These are phyloP conservation scores for Neonectria coccinea DNA, from an alignment of 2,329 filamentous ascomycete species.

Conservation along the genomic window DNA sequence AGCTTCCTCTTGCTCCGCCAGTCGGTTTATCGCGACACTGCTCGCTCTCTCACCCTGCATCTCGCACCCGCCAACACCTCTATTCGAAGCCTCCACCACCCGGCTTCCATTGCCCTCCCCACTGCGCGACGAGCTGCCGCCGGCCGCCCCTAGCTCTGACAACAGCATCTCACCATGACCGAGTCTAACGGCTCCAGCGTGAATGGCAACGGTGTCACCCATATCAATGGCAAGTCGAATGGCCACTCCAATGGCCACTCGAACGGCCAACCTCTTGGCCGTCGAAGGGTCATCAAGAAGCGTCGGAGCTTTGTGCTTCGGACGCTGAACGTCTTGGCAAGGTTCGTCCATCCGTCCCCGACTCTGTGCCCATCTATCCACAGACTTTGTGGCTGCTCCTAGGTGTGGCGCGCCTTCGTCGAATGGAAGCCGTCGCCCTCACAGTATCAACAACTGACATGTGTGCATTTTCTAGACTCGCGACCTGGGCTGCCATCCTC, in stretches of 20 bases:
- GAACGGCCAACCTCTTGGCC: slow-evolving; percentile 46
- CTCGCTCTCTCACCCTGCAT: slow-evolving; percentile 2
- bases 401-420: slow-evolving; percentile 7
- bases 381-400: not conserved
- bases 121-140: slow-evolving; percentile 26
- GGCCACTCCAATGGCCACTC: slow-evolving; percentile 44
- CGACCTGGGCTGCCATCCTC: slow-evolving; percentile 87
- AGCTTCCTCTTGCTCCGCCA: slow-evolving; percentile 29
- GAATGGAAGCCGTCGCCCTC: not conserved
- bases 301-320: slow-evolving; percentile 49
- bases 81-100: slow-evolving; percentile 23
- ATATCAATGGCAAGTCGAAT: slow-evolving; percentile 47
- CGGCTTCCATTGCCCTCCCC: slow-evolving; percentile 27
- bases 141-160: slow-evolving; percentile 27
- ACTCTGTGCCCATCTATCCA: not conserved
- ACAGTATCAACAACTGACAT: slow-evolving; percentile 16
- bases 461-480: slow-evolving; percentile 66
- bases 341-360: slow-evolving; percentile 56
- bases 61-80: not conserved
- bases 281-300: slow-evolving; percentile 39
- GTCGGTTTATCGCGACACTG: slow-evolving; percentile 22
- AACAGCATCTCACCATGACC: slow-evolving; percentile 49
- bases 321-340: slow-evolving; percentile 63
- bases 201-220: slow-evolving; percentile 56
- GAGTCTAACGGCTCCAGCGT: slow-evolving; percentile 49